Conservation (phyloP, 2,329 filamentous ascomycete species). For the Capronia americana region DNA sequence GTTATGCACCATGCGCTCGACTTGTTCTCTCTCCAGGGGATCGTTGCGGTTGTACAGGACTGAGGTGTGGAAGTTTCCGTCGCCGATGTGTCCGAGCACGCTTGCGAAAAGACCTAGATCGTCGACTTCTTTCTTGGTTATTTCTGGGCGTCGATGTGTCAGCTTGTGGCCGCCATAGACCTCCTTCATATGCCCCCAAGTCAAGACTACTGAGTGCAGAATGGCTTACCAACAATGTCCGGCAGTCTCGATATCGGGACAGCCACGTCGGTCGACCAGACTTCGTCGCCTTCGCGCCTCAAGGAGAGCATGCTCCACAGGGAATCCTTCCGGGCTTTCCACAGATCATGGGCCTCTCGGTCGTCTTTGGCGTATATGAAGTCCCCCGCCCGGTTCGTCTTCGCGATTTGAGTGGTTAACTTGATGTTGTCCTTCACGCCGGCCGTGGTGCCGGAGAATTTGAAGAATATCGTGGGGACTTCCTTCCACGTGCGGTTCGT, state of each 20-base stretch:
- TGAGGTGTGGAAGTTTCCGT: constrained; percentile 92
- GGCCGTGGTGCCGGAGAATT: constrained; percentile 69
- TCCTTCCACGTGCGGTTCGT: constrained; percentile 71
- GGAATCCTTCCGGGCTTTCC: constrained; percentile 83
- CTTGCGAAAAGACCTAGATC: constrained; percentile 84
- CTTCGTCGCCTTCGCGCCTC: constrained; percentile 64
- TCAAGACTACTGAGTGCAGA: no score
- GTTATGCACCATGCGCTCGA: constrained; percentile 81
- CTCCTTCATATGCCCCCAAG: not conserved
- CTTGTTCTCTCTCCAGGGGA: constrained; percentile 72
- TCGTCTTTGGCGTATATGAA: constrained; percentile 78
- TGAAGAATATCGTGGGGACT: constrained; percentile 81
- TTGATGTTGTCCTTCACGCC: constrained; percentile 80
- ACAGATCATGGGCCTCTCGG: constrained; percentile 76
- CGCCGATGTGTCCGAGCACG: constrained; percentile 87
- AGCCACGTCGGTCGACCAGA: constrained; percentile 87
- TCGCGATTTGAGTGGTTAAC: constrained; percentile 69
- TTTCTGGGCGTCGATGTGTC: constrained; percentile 58
- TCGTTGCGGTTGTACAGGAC: constrained; percentile 83
- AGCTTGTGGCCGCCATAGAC: not conserved
- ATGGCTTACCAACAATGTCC: constrained; percentile 63
- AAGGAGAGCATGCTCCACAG: constrained; percentile 80
- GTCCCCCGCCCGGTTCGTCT: constrained; percentile 64
- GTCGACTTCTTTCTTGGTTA: constrained; percentile 88
- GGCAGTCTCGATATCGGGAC: constrained; percentile 74